A percentile compares a stretch with the other conserved stretches of the same genome.
Conservation (phyloP, 257 asterid genomes). For the Primulina huaijiensis region DNA sequence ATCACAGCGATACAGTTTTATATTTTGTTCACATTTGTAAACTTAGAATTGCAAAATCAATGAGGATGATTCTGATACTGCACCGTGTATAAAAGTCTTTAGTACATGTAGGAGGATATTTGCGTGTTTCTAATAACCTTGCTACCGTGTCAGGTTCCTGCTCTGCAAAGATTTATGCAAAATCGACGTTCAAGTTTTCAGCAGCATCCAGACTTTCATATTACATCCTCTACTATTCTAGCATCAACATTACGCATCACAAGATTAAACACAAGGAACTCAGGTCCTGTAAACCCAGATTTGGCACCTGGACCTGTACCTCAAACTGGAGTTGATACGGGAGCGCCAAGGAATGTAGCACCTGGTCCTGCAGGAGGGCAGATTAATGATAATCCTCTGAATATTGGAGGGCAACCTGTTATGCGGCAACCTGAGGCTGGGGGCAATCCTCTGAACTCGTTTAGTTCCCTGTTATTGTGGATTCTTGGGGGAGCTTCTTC, state of each 20-base stretch:
- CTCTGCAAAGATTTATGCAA: conserved; percentile 92
- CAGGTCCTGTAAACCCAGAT: conserved; percentile 49
- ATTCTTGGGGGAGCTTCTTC: conserved; percentile 93
- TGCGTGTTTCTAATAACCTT: conserved; percentile 3
- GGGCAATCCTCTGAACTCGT: conserved; percentile 68
- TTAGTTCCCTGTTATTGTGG: conserved; percentile 82
- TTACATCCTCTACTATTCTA: conserved; percentile 86
- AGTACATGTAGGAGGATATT: neutral
- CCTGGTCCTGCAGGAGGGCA: conserved; percentile 42
- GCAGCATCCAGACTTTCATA: conserved; percentile 94
- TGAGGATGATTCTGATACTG: neutral
- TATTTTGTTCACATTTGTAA: neutral
- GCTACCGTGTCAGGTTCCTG: conserved; percentile 71
- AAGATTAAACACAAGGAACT: conserved; percentile 71
- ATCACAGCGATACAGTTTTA: neutral
- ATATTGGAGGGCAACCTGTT: conserved; percentile 54
- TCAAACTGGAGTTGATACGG: conserved; percentile 43
- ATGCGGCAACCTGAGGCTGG: conserved; percentile 61
- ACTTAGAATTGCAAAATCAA: too few species aligned
- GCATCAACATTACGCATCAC: conserved; percentile 92
- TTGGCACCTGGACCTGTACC: conserved; percentile 42
- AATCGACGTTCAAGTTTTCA: conserved; percentile 76
- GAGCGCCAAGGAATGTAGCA: conserved; percentile 36
- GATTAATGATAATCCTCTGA: conserved; percentile 51
- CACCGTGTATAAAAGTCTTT: neutral